phyloP scores from a whole-genome alignment of 2,329 filamentous ascomycete genomes.

The Rhynchosporium graminicola region DNA sequence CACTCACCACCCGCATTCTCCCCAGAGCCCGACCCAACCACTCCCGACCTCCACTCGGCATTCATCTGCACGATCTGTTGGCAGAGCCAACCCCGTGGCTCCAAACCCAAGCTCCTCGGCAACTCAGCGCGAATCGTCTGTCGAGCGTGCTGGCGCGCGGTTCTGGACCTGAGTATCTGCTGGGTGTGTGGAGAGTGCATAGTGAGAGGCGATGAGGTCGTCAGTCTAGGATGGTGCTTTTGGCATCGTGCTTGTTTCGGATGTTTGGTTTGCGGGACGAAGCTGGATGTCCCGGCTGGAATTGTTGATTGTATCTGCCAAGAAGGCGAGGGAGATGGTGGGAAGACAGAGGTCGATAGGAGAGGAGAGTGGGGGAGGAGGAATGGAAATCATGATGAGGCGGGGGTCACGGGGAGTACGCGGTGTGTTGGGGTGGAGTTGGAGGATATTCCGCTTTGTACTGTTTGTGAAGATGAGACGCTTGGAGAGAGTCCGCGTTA shows the following conservation, averaged over 20 bases:
- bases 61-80: slow-evolving; percentile 61
- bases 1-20: neutral
- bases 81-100: slow-evolving; percentile 43
- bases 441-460: slow-evolving; percentile 51
- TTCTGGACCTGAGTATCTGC: slow-evolving; percentile 57
- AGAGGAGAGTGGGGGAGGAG: slow-evolving; percentile 3
- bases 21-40: neutral
- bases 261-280: slow-evolving; percentile 53
- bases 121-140: slow-evolving; percentile 52
- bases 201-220: slow-evolving; percentile 54
- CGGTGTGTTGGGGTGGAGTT: slow-evolving; percentile 45
- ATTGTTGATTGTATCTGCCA: slow-evolving; percentile 6
- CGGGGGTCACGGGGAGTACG: slow-evolving; percentile 8
- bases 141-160: slow-evolving; percentile 47
- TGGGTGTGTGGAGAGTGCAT: slow-evolving; percentile 60
- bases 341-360: slow-evolving; percentile 18
- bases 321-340: neutral
- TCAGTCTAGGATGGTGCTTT: slow-evolving; percentile 62
- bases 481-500: slow-evolving; percentile 35
- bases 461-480: slow-evolving; percentile 47
- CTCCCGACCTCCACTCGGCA: slow-evolving; percentile 25
- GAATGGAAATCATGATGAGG: slow-evolving; percentile 19
- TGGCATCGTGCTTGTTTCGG: slow-evolving; percentile 60
- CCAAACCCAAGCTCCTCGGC: slow-evolving; percentile 46
- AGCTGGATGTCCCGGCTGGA: slow-evolving; percentile 37